These are phyloP conservation scores for Rubroshorea leprosula DNA, from an alignment of 345 rosid genomes.

Conservation along the genomic window DNA sequence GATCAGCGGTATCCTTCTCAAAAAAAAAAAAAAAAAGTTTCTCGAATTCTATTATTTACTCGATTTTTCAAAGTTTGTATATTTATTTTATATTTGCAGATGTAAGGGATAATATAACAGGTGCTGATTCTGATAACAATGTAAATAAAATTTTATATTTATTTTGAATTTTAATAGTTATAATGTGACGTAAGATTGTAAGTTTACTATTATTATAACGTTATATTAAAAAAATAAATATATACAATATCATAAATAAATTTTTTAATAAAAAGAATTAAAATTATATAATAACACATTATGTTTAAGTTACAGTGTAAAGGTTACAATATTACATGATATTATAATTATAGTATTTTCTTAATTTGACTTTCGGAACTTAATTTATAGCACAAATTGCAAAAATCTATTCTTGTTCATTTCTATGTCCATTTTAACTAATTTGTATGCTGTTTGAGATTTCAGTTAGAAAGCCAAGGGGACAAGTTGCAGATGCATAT, in stretches of 20 bases:
- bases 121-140: conserved; percentile 43
- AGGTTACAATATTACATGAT: too few relatives aligned
- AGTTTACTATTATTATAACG: too few relatives aligned
- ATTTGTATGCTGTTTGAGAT: not conserved
- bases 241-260: too few relatives aligned
- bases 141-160: not conserved
- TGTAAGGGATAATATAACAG: conserved; percentile 61
- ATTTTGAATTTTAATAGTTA: too few relatives aligned
- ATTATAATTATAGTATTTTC: too few relatives aligned
- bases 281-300: too few relatives aligned
- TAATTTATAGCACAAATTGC: not conserved
- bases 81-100: conserved; percentile 30
- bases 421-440: not conserved
- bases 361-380: too few relatives aligned
- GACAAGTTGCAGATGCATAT: conserved; percentile 64
- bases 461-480: conserved; percentile 79
- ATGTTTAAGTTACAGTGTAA: too few relatives aligned
- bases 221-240: too few relatives aligned
- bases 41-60: not conserved
- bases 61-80: not conserved
- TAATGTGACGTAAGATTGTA: too few relatives aligned
- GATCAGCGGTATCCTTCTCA: conserved; percentile 43
- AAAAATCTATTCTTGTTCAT: not conserved
- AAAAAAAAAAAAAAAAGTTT: too few relatives aligned
- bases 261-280: too few relatives aligned